phyloP scores from a whole-genome alignment of 73 alveolate species.

The Paramecium primaurelia region DNA sequence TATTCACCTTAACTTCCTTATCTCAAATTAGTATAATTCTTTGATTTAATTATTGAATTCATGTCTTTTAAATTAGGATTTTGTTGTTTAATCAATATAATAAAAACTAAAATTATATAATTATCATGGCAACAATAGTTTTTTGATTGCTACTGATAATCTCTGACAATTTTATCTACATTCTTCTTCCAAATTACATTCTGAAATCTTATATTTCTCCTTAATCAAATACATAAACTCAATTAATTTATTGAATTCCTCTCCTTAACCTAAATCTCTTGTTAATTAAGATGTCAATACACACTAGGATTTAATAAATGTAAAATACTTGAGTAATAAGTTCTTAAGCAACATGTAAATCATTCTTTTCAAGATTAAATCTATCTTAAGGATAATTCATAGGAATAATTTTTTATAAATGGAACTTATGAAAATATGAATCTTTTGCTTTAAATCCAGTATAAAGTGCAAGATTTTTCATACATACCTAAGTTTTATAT shows the following conservation, averaged over 20 bases:
- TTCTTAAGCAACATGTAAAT: neutral
- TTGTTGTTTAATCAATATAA: neutral
- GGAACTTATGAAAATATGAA: neutral
- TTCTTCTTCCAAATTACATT: neutral
- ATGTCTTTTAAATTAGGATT: neutral
- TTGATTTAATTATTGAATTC: neutral
- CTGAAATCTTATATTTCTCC: neutral
- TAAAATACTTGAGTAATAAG: neutral
- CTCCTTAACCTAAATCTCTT: constrained; percentile 3
- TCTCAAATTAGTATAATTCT: neutral
- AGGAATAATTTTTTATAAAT: neutral
- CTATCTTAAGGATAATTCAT: neutral
- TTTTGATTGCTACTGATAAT: neutral
- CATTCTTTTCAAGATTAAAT: neutral
- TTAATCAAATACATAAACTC: neutral
- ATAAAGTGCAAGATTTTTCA: neutral
- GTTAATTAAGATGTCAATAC: neutral
- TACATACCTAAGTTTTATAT: neutral
- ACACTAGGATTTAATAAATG: neutral
- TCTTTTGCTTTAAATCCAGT: neutral
- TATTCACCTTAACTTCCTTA: neutral
- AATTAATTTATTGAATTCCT: neutral
- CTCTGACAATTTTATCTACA: neutral
- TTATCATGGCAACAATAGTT: neutral
- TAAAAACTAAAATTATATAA: neutral